Conservation (phyloP, 768 basidiomycete genomes). For the Mycena chlorophos region DNA sequence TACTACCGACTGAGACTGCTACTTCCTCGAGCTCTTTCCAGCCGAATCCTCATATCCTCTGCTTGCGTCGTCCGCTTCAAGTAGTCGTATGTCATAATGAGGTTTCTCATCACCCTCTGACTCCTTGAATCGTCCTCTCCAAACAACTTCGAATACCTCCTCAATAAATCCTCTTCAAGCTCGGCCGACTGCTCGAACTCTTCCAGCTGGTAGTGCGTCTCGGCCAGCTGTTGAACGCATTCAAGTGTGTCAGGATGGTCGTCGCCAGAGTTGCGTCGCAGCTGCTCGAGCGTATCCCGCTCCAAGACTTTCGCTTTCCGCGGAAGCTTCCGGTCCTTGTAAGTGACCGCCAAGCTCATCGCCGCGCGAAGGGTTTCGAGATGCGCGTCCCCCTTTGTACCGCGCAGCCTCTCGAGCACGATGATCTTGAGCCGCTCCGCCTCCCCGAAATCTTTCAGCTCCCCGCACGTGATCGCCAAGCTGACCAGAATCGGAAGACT, state of each 20-base stretch:
- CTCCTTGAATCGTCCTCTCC: not conserved
- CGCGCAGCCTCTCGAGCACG: not conserved
- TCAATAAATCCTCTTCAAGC: not conserved
- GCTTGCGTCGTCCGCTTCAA: not conserved
- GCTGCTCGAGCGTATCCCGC: not conserved
- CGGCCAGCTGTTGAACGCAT: conserved; percentile 10
- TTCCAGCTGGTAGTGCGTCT: not conserved
- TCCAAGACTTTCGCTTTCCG: conserved; percentile 5
- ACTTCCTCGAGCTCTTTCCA: not conserved
- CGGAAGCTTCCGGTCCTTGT: conserved; percentile 5
- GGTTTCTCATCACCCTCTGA: not conserved
- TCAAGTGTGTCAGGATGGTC: conserved; percentile 12
- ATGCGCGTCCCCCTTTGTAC: conserved; percentile 3
- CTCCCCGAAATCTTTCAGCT: not conserved
- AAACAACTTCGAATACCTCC: not conserved
- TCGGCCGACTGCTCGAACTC: not conserved
- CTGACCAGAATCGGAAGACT: not conserved
- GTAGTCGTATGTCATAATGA: not conserved
- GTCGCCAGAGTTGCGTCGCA: conserved; percentile 3
- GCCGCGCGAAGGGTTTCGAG: conserved; percentile 7
- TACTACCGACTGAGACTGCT: no score
- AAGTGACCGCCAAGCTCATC: conserved; percentile 11
- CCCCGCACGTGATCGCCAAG: not conserved
- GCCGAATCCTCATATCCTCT: not conserved
- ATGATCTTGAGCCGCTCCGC: not conserved